Evolutionary conservation across 345 rosid species (phyloP), one percentile per base, ranked within the genome.

Genomic region (Erucastrum elatum): DNA sequence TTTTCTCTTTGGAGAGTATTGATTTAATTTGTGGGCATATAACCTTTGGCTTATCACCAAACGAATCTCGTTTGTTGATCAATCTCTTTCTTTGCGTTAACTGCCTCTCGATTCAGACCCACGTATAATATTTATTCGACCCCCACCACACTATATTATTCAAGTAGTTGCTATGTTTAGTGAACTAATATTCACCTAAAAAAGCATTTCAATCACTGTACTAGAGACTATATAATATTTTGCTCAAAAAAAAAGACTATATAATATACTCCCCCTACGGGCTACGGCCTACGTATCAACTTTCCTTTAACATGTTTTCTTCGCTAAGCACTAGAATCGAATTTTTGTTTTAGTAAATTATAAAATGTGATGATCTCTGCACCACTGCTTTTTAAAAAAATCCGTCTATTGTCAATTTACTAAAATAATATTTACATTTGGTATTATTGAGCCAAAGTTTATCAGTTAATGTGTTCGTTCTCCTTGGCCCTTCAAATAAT

Each of bases 11-110:
- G 67, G 12, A 61, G 49, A 21, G 39, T 46, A 49, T 56, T 66
- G 16, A 65, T 15, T 21, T 21, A 58, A 10, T 6, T 49, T 61
- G 7, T 49, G 21, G 56, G n/a, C 53, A 71, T 21, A 55, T 21
- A 55, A 29, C 11, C 34, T 75, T 29, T 9, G 2, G 72, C 27
- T 60, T 41, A 35, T 68, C 74, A 35, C 62, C 62, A 46, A 61
- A 69, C 75, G 64, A 61, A 76, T 69, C 62, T 71, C 4, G 77
- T 72, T 78, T 39, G 81, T 78, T 78, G 62, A 72, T 65, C 77
- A 65, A 72, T 78, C 81, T 55, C 77, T 62, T 58, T 78, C 81
- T 65, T 49, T 71, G 17, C 34, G 31, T 39, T 77, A 71, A 56
- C 66, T 64, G 64, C 71, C 74, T 56, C 44, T 77, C 56, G 33